These are phyloP conservation scores for Ramaria sp. DNA, from an alignment of 768 basidiomycete genomes.

Conservation along the genomic window DNA sequence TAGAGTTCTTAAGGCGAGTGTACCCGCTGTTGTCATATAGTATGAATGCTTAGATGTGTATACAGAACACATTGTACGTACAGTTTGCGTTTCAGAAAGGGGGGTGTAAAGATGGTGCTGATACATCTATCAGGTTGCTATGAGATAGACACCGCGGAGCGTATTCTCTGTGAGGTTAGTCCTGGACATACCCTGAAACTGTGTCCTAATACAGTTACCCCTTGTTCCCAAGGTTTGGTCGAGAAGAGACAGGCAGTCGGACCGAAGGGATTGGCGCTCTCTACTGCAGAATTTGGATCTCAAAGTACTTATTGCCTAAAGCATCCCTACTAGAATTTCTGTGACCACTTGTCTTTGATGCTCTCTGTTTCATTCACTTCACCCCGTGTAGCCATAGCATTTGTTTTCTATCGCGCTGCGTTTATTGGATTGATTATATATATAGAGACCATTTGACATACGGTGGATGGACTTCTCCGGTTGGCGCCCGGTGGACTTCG, in stretches of 20 bases:
- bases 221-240: neutral
- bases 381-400: neutral
- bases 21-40: conserved; percentile 8
- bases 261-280: neutral
- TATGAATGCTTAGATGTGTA: conserved; percentile 10
- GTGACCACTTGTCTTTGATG: neutral
- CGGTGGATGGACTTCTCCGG: no score
- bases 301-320: neutral
- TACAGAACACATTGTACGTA: neutral
- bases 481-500: no score
- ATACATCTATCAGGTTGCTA: conserved; percentile 19
- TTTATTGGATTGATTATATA: neutral
- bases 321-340: neutral
- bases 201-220: conserved; percentile 2
- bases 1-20: conserved; percentile 5
- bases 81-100: neutral
- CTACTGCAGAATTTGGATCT: neutral
- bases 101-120: neutral
- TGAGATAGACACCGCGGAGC: conserved; percentile 28
- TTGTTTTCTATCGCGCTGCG: neutral
- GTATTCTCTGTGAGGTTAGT: conserved; percentile 23
- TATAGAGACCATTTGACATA: no score
- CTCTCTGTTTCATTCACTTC: neutral
- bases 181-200: conserved; percentile 12
- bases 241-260: neutral